Evolutionary conservation across 768 basidiomycete genomes (phyloP).

Genomic region (Megacollybia marginata): DNA sequence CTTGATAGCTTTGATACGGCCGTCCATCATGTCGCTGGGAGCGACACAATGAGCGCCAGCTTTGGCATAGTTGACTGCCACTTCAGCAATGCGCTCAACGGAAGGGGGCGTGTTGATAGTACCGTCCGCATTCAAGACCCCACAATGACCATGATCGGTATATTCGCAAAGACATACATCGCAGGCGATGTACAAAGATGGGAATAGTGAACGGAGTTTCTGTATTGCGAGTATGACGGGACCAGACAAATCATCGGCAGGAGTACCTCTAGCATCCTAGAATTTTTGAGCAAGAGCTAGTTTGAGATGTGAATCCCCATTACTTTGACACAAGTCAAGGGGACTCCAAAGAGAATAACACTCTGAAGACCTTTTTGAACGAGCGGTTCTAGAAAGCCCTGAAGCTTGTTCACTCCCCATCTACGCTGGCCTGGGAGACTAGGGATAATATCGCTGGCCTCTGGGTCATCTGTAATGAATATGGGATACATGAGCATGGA

Average conservation of each 20-base stretch:
- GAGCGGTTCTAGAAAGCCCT: conserved; percentile 78
- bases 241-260: conserved; percentile 83
- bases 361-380: conserved; percentile 85
- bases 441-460: conserved; percentile 71
- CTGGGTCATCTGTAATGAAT: conserved; percentile 92
- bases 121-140: conserved; percentile 64
- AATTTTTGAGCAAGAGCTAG: background rate
- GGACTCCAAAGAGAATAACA: conserved; percentile 94
- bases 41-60: conserved; percentile 99
- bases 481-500: conserved; percentile 99
- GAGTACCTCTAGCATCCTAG: conserved; percentile 79
- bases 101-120: conserved; percentile 75
- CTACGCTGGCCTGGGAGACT: conserved; percentile 81
- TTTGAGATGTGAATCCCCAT: background rate
- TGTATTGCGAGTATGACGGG: conserved; percentile 93
- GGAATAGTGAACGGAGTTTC: conserved; percentile 70
- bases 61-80: conserved; percentile 84
- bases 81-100: conserved; percentile 83
- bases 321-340: conserved; percentile 74
- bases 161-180: conserved; percentile 99
- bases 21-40: conserved; percentile 99
- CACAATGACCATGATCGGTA: conserved; percentile 97
- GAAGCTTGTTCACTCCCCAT: conserved; percentile 95
- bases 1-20: conserved; percentile 87
- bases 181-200: conserved; percentile 79